These are phyloP conservation scores for Lactarius hengduanensis DNA, from an alignment of 768 basidiomycete genomes.

Conservation along the genomic window DNA sequence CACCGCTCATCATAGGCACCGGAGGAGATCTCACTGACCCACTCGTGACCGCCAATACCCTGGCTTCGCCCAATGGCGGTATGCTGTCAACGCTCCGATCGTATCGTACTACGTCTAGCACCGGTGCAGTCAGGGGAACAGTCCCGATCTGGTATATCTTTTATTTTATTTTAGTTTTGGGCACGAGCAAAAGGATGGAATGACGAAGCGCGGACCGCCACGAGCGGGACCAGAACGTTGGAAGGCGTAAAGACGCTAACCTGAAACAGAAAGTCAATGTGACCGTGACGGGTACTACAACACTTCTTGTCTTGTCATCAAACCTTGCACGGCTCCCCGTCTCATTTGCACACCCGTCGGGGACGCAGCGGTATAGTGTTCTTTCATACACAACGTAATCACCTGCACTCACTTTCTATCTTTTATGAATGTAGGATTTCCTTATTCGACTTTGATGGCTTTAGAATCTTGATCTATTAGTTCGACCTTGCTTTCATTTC, in stretches of 20 bases:
- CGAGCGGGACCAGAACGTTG: background rate
- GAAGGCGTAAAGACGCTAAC: constrained; percentile 22
- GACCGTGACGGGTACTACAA: background rate
- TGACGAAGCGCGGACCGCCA: background rate
- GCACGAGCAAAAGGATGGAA: background rate
- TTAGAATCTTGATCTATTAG: background rate
- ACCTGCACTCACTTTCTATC: background rate
- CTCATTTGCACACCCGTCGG: constrained; percentile 8
- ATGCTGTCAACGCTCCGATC: constrained; percentile 20
- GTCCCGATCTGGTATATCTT: background rate
- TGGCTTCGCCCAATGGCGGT: background rate
- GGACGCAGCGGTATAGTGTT: background rate
- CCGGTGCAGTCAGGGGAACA: constrained; percentile 9
- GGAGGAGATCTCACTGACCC: background rate
- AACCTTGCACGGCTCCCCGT: constrained; percentile 10
- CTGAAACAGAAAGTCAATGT: constrained; percentile 17
- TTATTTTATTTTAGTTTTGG: background rate
- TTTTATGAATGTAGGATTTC: constrained; percentile 1
- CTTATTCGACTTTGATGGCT: constrained; percentile 8
- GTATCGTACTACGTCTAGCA: background rate
- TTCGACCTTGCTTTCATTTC: constrained; percentile 1
- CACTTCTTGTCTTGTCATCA: constrained; percentile 6
- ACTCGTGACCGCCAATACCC: constrained; percentile 6
- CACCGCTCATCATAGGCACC: constrained; percentile 24
- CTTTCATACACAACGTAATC: constrained; percentile 12